Evolutionary conservation across 345 rosid species (phyloP), one percentile per base, ranked within the genome.

Genomic region (Nasturtium officinale): DNA sequence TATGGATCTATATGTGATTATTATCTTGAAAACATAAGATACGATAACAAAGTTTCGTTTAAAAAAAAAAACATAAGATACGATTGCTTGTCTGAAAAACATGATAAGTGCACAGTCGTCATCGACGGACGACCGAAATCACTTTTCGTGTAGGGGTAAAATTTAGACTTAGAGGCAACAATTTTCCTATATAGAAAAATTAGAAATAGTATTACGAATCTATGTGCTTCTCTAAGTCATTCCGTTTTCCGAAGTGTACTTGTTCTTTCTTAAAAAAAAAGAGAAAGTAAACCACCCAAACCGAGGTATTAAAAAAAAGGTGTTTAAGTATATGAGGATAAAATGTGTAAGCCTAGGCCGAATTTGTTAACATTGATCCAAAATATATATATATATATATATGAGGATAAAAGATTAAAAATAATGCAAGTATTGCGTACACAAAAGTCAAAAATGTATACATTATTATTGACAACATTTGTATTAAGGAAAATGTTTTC

Each of bases 261-360:
- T 56, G 66, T 15, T 57, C 46, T 74, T 37, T 58, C 78, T 37
- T 66, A 47, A 66, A 50, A 67, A 59, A 48, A n/a, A n/a, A n/a
- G n/a, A n/a, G n/a, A n/a, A 40, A 67, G 16, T 15, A 25, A 33
- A 52, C 40, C 59, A 37, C 26, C 48, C 50, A 7, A 65, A 55
- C 51, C 56, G 56, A 74, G 59, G 25, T 35, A 65, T 57, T 37
- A n/a, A n/a, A n/a, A n/a, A n/a, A n/a, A n/a, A n/a, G n/a, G n/a
- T n/a, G n/a, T n/a, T n/a, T n/a, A n/a, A n/a, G n/a, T 38, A 12
- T 32, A 43, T 16, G 1, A 6, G 30, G 12, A 9, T 16, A 56
- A 18, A 74, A 65, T n/a, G n/a, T n/a, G n/a, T n/a, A n/a, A n/a
- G n/a, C n/a, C n/a, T n/a, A n/a, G n/a, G n/a, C n/a, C n/a, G n/a